phyloP scores from a whole-genome alignment of 257 asterid species.

The Orobanche coerulescens region DNA sequence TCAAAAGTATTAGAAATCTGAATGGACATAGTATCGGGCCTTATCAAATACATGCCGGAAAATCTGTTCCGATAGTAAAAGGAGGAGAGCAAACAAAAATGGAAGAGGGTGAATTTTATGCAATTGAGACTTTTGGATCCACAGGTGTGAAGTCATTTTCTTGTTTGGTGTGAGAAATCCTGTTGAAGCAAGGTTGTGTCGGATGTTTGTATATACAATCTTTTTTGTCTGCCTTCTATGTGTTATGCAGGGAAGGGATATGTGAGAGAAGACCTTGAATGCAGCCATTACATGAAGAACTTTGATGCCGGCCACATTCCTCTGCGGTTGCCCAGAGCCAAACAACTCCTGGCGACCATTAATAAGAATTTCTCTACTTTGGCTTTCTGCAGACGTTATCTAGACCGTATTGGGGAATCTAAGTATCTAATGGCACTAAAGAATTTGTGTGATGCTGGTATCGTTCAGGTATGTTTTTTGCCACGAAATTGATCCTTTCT shows the following conservation, averaged over 20 bases:
- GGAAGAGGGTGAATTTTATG: conserved; percentile 99
- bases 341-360: conserved; percentile 79
- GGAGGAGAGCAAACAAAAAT: conserved; percentile 98
- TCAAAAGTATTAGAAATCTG: conserved; percentile 87
- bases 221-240: conserved; percentile 11
- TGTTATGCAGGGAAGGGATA: conserved; percentile 70
- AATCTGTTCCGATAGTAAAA: conserved; percentile 94
- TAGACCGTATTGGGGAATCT: conserved; percentile 90
- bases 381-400: conserved; percentile 94
- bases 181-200: conserved; percentile 10
- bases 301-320: conserved; percentile 92
- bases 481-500: background rate
- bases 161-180: background rate
- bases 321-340: conserved; percentile 84
- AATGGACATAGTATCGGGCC: conserved; percentile 93
- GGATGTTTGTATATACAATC: background rate
- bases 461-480: conserved; percentile 62
- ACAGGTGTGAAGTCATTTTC: conserved; percentile 58
- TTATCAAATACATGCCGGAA: conserved; percentile 97
- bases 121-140: conserved; percentile 96
- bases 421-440: conserved; percentile 92
- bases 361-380: conserved; percentile 84
- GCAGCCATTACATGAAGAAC: conserved; percentile 99
- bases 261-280: conserved; percentile 93
- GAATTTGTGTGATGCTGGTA: conserved; percentile 90